Percentiles rank a stretch among this genome's conserved stretches.
These are phyloP conservation scores for Backusella tuberculispora DNA, from an alignment of 192 early-diverging fungal species.

Conservation along the genomic window DNA sequence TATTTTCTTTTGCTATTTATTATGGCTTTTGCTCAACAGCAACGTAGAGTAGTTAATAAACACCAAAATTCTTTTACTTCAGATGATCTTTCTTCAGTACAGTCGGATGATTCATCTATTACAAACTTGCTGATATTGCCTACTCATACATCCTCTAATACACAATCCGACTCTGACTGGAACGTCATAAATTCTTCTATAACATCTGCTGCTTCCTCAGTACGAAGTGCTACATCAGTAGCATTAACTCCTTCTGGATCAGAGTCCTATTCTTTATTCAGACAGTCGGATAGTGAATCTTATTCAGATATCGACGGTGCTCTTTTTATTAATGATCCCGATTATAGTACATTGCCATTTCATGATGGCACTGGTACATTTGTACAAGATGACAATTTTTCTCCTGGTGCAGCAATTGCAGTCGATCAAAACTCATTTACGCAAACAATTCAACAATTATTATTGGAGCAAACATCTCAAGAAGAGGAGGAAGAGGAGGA, in stretches of 20 bases:
- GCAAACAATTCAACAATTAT: not conserved
- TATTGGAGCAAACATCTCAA: not conserved
- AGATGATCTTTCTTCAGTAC: not conserved
- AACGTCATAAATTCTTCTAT: constrained; percentile 29
- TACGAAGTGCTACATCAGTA: not conserved
- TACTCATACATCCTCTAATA: too few relatives aligned
- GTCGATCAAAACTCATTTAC: not conserved
- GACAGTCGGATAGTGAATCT: constrained; percentile 32
- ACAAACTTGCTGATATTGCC: too few relatives aligned
- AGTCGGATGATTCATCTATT: too few relatives aligned
- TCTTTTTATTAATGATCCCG: not conserved
- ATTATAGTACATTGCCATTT: constrained; percentile 24
- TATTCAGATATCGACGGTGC: constrained; percentile 28
- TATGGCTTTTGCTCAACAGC: constrained; percentile 41
- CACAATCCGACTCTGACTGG: constrained; percentile 37
- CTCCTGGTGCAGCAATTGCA: not conserved
- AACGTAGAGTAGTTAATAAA: constrained; percentile 11
- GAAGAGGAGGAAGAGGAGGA: not conserved
- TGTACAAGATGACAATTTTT: constrained; percentile 6
- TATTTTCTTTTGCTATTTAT: constrained; percentile 9
- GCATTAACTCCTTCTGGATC: constrained; percentile 28
- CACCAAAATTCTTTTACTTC: not conserved
- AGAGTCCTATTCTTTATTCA: constrained; percentile 33
- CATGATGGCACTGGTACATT: constrained; percentile 45
- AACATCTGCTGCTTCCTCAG: not conserved